Conservation (phyloP, 192 early-diverging fungal genomes). For the Dispira simplex region DNA sequence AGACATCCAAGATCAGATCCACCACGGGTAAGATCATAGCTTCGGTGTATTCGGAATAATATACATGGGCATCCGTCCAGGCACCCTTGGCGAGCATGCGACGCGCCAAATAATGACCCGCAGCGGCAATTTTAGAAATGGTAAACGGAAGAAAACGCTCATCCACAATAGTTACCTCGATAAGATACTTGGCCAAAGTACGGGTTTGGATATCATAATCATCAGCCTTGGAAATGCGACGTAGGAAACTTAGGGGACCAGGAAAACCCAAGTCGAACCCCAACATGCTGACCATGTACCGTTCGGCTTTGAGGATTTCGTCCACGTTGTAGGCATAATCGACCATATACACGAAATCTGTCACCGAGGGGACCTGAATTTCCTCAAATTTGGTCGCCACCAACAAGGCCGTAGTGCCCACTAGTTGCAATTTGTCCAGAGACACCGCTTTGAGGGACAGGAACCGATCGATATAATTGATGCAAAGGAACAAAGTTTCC, state of each 20-base stretch:
- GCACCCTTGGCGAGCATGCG: slow-evolving; percentile 52
- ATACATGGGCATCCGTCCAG: slow-evolving; percentile 63
- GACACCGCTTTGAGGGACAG: slow-evolving; percentile 71
- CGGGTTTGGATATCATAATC: slow-evolving; percentile 80
- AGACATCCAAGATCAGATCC: slow-evolving; percentile 52
- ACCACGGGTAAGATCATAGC: slow-evolving; percentile 42
- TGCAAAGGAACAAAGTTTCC: slow-evolving; percentile 84
- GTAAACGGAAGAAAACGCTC: slow-evolving; percentile 51
- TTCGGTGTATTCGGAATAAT: slow-evolving; percentile 70
- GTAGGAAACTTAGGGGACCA: slow-evolving; percentile 78
- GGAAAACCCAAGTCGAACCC: slow-evolving; percentile 81
- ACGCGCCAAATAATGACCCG: slow-evolving; percentile 63
- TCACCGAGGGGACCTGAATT: slow-evolving; percentile 59
- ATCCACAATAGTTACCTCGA: slow-evolving; percentile 90
- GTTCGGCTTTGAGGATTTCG: slow-evolving; percentile 83
- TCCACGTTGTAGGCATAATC: slow-evolving; percentile 63
- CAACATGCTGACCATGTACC: slow-evolving; percentile 82
- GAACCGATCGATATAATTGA: slow-evolving; percentile 94
- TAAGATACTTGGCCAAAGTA: slow-evolving; percentile 86
- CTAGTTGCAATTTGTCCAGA: slow-evolving; percentile 76
- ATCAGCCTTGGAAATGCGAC: slow-evolving; percentile 78
- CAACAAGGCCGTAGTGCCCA: slow-evolving; percentile 80
- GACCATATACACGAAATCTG: slow-evolving; percentile 75
- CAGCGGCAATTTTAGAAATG: slow-evolving; percentile 63
- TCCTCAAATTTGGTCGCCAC: slow-evolving; percentile 95